phyloP scores from a whole-genome alignment of 2,329 filamentous ascomycete genomes.

The Aplosporella prunicola region DNA sequence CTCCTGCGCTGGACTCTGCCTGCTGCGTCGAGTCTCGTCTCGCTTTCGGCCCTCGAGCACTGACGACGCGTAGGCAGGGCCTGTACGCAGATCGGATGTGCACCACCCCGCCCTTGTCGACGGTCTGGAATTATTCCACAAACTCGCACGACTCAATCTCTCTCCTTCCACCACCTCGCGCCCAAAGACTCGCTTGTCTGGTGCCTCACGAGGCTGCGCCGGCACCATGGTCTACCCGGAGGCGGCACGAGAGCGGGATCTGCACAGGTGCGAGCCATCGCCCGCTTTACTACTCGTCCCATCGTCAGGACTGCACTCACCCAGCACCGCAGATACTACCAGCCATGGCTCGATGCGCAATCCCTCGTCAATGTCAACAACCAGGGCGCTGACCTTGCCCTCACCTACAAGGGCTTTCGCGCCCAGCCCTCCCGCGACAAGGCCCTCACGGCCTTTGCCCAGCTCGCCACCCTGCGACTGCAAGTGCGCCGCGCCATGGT shows the following conservation, averaged over 20 bases:
- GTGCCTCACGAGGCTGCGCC: no score
- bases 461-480: conserved; percentile 27
- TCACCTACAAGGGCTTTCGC: conserved; percentile 20
- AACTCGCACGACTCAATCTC: no score
- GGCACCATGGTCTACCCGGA: conserved; percentile 11
- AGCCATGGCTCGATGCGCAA: conserved; percentile 28
- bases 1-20: no score
- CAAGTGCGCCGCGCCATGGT: conserved; percentile 25
- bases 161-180: no score
- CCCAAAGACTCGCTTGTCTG: no score
- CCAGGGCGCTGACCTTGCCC: conserved; percentile 19
- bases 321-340: conserved; percentile 21
- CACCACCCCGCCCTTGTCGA: no score
- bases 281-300: neutral
- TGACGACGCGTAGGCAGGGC: no score
- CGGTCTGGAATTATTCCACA: no score
- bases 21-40: no score
- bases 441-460: conserved; percentile 25
- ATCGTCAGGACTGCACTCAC: conserved; percentile 3
- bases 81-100: no score
- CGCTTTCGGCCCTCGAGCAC: no score
- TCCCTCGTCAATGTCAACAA: conserved; percentile 19
- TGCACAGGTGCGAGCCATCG: conserved; percentile 8
- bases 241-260: conserved; percentile 12
- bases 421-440: conserved; percentile 15